Evolutionary conservation across 768 basidiomycete genomes (phyloP).

Genomic region (Rhodocollybia butyracea): DNA sequence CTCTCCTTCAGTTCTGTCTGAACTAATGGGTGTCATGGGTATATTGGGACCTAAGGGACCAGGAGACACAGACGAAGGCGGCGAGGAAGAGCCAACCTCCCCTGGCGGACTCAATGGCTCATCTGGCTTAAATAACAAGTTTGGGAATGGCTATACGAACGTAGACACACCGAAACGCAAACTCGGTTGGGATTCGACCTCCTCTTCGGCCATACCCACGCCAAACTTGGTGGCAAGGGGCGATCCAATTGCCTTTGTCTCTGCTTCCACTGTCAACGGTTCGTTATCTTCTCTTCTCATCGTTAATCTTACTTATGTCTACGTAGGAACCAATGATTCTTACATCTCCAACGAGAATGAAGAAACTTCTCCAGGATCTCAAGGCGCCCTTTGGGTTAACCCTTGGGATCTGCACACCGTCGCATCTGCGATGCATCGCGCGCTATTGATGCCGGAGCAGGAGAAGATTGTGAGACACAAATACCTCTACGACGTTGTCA

Average conservation of each 20-base stretch:
- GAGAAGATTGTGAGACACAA: constrained; percentile 78
- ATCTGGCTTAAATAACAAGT: too few relatives aligned
- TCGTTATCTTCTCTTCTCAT: too few relatives aligned
- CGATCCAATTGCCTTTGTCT: constrained; percentile 1
- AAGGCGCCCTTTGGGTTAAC: constrained; percentile 86
- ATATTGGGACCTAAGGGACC: constrained; percentile 2
- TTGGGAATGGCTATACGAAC: too few relatives aligned
- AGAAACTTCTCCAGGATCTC: constrained; percentile 17
- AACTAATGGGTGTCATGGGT: constrained; percentile 97
- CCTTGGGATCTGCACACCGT: constrained; percentile 95
- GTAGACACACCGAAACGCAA: background rate
- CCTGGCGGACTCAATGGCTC: background rate
- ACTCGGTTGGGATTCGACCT: background rate
- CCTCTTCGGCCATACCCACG: background rate
- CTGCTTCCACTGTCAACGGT: background rate
- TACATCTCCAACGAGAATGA: background rate
- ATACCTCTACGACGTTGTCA: constrained; percentile 78
- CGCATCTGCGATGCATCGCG: constrained; percentile 85
- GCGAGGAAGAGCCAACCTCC: constrained; percentile 1
- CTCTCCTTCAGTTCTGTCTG: constrained; percentile 86
- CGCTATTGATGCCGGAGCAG: constrained; percentile 72
- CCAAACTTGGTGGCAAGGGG: background rate
- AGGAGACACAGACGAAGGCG: background rate
- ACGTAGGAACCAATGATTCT: background rate
- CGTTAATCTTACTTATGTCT: too few relatives aligned